Conservation (phyloP, 257 asterid genomes). For the Solanum piurae region DNA sequence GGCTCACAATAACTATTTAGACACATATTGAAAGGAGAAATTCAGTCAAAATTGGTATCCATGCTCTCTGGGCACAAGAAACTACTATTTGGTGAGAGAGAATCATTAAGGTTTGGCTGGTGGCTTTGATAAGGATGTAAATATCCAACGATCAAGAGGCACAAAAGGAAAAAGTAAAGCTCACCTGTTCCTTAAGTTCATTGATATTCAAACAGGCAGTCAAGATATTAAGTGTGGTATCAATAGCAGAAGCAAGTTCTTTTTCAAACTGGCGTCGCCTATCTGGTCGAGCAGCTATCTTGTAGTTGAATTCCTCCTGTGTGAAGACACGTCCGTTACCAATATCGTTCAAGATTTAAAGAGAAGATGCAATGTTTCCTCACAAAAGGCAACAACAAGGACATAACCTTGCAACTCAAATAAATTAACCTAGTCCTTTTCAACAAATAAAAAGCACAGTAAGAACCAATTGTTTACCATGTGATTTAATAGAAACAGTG, state of each 20-base stretch:
- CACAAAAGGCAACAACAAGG: neutral
- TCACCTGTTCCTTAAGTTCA: slow-evolving; percentile 82
- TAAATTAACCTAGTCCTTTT: neutral
- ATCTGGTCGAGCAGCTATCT: slow-evolving; percentile 95
- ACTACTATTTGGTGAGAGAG: neutral
- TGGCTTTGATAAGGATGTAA: neutral
- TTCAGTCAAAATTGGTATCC: neutral
- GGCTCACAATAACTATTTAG: neutral
- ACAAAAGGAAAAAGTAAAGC: slow-evolving; percentile 6
- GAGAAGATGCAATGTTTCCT: neutral
- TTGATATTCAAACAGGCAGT: slow-evolving; percentile 78
- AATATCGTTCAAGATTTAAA: neutral
- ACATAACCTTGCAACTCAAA: neutral
- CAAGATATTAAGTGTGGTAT: slow-evolving; percentile 67
- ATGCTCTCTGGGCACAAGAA: neutral
- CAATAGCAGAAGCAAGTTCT: slow-evolving; percentile 79
- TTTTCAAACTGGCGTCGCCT: slow-evolving; percentile 87
- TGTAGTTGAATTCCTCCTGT: slow-evolving; percentile 94
- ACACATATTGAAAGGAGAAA: neutral
- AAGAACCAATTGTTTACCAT: neutral
- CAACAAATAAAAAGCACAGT: neutral
- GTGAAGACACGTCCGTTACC: neutral
- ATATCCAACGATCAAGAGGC: neutral
- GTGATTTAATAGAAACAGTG: neutral
- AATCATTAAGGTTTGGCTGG: neutral